Evolutionary conservation across 2,329 filamentous ascomycete genomes (phyloP).

Genomic region (Sclerotinia subarctica): DNA sequence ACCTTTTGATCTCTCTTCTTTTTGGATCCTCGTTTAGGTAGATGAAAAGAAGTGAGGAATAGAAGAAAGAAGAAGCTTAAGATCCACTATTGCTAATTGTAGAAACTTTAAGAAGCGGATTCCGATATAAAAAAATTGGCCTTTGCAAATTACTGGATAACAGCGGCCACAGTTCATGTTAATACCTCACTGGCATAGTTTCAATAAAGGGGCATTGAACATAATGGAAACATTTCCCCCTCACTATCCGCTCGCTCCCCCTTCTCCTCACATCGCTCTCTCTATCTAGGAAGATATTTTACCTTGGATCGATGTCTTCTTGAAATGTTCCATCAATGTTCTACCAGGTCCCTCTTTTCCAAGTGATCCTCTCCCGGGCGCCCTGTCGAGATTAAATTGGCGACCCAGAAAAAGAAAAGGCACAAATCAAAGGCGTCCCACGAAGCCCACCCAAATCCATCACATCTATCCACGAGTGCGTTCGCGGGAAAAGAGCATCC

Average conservation of each 20-base stretch:
- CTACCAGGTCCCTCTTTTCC: background rate
- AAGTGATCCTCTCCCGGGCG: background rate
- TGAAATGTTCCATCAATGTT: constrained; percentile 1
- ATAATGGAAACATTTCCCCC: background rate
- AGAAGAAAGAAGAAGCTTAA: background rate
- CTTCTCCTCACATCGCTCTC: background rate
- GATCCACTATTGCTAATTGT: constrained; percentile 5
- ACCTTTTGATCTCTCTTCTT: background rate
- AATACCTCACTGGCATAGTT: background rate
- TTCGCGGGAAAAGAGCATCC: constrained; percentile 9
- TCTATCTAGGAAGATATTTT: background rate
- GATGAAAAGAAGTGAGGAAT: background rate
- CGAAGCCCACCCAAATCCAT: constrained; percentile 1
- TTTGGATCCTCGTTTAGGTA: background rate
- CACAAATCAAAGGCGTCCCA: constrained; percentile 9
- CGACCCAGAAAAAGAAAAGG: constrained; percentile 11
- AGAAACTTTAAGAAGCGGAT: constrained; percentile 12
- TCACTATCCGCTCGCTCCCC: background rate
- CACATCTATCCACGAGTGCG: constrained; percentile 10
- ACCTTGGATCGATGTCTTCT: background rate
- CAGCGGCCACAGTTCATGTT: background rate
- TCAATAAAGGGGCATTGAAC: background rate
- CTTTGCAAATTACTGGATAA: background rate
- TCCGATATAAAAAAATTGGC: background rate
- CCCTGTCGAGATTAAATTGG: constrained; percentile 19